phyloP scores from a whole-genome alignment of 2,329 filamentous ascomycete species.

The Cordyceps pruinosa region DNA sequence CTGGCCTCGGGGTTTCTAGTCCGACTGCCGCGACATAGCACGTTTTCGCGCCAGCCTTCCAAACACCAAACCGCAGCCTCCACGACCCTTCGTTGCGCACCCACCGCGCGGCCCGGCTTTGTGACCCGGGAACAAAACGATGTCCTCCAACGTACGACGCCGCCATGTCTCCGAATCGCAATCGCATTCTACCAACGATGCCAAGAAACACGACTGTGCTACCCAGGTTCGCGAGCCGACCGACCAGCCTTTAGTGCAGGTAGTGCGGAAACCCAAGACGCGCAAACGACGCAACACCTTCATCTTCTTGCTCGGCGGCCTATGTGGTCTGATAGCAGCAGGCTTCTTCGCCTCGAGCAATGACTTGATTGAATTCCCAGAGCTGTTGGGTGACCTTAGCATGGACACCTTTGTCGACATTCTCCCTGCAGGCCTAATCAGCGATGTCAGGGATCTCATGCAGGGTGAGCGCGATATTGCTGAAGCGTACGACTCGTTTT shows the following conservation, averaged over 20 bases:
- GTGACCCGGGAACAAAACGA: background rate
- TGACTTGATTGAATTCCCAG: constrained; percentile 77
- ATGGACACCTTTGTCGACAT: constrained; percentile 83
- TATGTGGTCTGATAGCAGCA: constrained; percentile 86
- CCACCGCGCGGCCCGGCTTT: background rate
- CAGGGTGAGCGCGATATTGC: constrained; percentile 76
- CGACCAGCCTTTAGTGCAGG: constrained; percentile 29
- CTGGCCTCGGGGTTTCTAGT: background rate
- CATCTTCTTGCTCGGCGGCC: constrained; percentile 78
- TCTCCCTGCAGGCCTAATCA: constrained; percentile 76
- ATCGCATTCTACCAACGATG: background rate
- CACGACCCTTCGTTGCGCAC: background rate
- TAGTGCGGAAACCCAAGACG: constrained; percentile 41
- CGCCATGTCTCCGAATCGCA: constrained; percentile 4
- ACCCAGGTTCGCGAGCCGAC: constrained; percentile 1
- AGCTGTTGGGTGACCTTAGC: constrained; percentile 59
- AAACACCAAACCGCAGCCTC: background rate
- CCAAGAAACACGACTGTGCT: background rate
- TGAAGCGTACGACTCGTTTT: constrained; percentile 88
- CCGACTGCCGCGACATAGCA: background rate
- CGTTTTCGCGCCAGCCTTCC: background rate
- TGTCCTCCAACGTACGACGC: constrained; percentile 2
- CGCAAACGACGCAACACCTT: constrained; percentile 71
- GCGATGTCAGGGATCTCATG: constrained; percentile 78
- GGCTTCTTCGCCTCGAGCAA: constrained; percentile 85